These are phyloP conservation scores for Rhizoclosmatium globosum DNA, from an alignment of 192 early-diverging fungal genomes.

Conservation along the genomic window DNA sequence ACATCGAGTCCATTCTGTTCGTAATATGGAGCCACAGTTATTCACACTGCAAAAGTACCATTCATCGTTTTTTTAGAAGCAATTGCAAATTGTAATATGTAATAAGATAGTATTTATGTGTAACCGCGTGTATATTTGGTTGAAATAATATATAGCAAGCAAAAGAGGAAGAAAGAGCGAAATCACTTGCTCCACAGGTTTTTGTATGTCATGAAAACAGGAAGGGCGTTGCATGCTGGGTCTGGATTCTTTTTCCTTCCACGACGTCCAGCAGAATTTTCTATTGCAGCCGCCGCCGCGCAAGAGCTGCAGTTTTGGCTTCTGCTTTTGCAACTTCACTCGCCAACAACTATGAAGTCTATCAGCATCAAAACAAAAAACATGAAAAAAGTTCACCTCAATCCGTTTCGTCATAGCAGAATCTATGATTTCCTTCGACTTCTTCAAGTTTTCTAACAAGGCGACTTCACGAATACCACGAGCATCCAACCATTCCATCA, in stretches of 20 bases:
- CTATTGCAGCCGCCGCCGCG: background rate
- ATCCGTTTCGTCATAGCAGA: conserved; percentile 65
- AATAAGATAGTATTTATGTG: no score
- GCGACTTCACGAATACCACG: conserved; percentile 78
- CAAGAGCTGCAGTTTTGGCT: background rate
- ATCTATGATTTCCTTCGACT: conserved; percentile 51
- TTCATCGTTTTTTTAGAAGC: background rate
- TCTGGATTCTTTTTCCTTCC: background rate
- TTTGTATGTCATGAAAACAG: background rate
- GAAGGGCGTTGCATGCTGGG: background rate
- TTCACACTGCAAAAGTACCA: no score
- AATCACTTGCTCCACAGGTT: conserved; percentile 1
- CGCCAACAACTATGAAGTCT: background rate
- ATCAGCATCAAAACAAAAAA: background rate
- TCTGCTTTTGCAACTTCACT: background rate
- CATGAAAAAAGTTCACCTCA: background rate
- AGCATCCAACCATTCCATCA: conserved; percentile 79
- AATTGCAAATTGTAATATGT: background rate
- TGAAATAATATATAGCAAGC: no score
- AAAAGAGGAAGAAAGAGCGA: background rate
- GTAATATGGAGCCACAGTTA: no score
- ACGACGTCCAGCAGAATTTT: background rate
- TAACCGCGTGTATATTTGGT: no score
- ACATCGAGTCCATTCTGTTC: no score
- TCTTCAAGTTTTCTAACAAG: conserved; percentile 66